A percentile compares a stretch with the other conserved stretches of the same genome.
Conservation (phyloP, 2,329 filamentous ascomycete genomes). For the Tolypocladium endophyticum region DNA sequence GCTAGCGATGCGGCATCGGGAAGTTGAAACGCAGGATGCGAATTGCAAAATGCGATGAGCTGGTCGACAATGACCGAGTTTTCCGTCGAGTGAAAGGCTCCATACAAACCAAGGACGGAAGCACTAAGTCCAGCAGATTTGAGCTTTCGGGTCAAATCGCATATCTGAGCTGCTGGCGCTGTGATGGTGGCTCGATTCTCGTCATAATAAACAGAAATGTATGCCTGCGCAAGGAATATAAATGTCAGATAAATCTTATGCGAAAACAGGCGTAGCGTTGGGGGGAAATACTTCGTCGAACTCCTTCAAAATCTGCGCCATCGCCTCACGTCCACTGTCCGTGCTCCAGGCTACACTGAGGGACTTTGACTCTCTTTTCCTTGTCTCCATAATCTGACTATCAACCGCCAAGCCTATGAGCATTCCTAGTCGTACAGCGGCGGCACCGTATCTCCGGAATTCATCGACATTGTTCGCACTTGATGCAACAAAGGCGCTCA, state of each 20-base stretch:
- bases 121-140: background rate
- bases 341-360: background rate
- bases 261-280: too few relatives aligned
- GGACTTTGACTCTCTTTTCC: background rate
- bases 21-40: conserved; percentile 18
- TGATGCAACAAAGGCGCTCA: conserved; percentile 26
- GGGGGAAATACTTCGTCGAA: background rate
- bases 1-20: conserved; percentile 16
- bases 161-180: conserved; percentile 6
- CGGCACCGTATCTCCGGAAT: conserved; percentile 21
- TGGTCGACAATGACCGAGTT: background rate
- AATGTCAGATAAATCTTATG: background rate
- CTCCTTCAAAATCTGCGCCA: background rate
- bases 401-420: conserved; percentile 26
- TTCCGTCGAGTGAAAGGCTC: background rate
- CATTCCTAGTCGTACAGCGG: conserved; percentile 26
- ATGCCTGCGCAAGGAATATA: conserved; percentile 14
- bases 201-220: conserved; percentile 26
- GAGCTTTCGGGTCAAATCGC: conserved; percentile 7
- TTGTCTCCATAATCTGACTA: conserved; percentile 12
- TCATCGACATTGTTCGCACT: conserved; percentile 14
- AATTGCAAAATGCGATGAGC: conserved; percentile 9
- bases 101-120: background rate
- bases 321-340: background rate
- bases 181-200: conserved; percentile 25